phyloP scores from a whole-genome alignment of 176 grass and related monocot genomes.

The Oryza officinalis region DNA sequence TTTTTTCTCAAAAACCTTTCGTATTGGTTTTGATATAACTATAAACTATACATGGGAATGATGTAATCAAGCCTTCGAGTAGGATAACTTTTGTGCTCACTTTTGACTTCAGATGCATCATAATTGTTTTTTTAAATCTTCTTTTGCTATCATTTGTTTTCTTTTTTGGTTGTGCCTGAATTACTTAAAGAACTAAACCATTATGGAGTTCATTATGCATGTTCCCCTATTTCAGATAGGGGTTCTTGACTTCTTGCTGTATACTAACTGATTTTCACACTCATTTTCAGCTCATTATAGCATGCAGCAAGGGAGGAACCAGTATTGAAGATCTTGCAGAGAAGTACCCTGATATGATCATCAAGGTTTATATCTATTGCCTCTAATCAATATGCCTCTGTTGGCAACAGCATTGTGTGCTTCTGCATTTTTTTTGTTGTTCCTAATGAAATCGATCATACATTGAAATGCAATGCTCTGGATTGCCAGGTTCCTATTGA shows the following conservation, averaged over 20 bases:
- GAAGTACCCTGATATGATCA: slow-evolving; percentile 95
- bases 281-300: slow-evolving; percentile 92
- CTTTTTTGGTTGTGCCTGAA: not conserved
- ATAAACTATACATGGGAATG: not conserved
- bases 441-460: not conserved
- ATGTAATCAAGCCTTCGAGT: not conserved
- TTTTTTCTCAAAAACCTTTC: not conserved
- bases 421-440: not conserved
- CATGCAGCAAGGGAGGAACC: slow-evolving; percentile 92
- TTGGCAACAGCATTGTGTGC: not conserved
- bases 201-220: slow-evolving; percentile 26
- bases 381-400: not conserved
- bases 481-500: slow-evolving; percentile 84
- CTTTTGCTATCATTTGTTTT: not conserved
- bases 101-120: not conserved
- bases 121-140: not conserved
- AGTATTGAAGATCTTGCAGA: slow-evolving; percentile 99
- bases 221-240: not conserved
- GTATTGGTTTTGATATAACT: not conserved
- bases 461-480: slow-evolving; percentile 34
- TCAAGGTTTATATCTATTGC: slow-evolving; percentile 70
- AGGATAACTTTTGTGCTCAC: not conserved
- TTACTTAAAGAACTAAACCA: not conserved
- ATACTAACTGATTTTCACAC: not conserved
- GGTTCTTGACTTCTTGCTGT: not conserved